phyloP scores from a whole-genome alignment of 2,329 filamentous ascomycete species.

The Sphaerostilbella broomeana region DNA sequence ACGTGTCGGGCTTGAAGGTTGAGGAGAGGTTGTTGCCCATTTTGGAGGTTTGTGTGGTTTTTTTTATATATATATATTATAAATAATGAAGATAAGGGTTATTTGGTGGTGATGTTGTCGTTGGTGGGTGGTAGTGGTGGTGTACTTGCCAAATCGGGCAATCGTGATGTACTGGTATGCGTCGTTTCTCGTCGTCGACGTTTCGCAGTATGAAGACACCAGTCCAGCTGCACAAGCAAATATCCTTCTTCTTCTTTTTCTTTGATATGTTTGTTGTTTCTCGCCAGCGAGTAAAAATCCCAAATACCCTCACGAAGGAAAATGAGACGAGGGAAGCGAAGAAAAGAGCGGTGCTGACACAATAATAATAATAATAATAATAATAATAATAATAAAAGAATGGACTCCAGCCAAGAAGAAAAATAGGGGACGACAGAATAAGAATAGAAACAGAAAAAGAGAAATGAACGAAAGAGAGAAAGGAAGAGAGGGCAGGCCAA shows the following conservation, averaged over 20 bases:
- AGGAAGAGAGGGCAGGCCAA: neutral
- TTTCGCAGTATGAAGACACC: no score
- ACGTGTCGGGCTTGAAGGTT: conserved; percentile 31
- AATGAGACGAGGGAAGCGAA: neutral
- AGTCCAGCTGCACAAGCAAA: no score
- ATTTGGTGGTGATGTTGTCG: neutral
- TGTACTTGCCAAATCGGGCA: no score
- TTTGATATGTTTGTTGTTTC: neutral
- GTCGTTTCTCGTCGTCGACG: neutral
- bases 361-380: neutral
- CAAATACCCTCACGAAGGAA: no score
- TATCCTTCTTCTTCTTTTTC: no score
- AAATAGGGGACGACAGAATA: neutral
- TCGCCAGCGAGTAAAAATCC: neutral
- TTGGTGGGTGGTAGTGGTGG: neutral
- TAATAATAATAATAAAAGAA: neutral
- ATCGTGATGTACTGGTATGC: neutral
- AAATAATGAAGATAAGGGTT: neutral
- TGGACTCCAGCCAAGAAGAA: conserved; percentile 1
- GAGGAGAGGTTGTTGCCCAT: conserved; percentile 39
- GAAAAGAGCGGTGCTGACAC: neutral
- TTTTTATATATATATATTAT: neutral
- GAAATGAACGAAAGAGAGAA: conserved; percentile 8
- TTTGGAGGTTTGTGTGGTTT: conserved; percentile 8
- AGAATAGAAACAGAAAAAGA: neutral